These are phyloP conservation scores for Ascochyta koolunga DNA, from an alignment of 2,329 filamentous ascomycete species.

Conservation along the genomic window DNA sequence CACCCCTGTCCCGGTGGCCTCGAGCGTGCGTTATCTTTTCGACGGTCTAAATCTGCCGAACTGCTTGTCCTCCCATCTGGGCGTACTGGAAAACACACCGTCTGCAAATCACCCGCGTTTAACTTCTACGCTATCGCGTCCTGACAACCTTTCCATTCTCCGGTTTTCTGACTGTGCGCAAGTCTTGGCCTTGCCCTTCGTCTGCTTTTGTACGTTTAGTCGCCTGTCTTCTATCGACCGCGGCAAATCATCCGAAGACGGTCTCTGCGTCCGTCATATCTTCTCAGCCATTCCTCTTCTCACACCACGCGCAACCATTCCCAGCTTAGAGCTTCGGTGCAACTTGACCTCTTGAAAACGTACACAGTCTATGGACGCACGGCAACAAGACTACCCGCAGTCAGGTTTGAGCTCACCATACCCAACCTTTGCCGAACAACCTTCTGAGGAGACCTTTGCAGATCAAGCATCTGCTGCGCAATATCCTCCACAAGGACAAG, in stretches of 20 bases:
- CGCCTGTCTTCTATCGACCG: constrained; percentile 41
- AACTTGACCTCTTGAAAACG: constrained; percentile 35
- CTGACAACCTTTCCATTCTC: constrained; percentile 43
- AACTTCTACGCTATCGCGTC: constrained; percentile 53
- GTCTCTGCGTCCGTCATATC: constrained; percentile 54
- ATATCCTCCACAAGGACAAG: constrained; percentile 77
- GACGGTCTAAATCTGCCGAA: constrained; percentile 50
- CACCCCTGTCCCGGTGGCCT: constrained; percentile 38
- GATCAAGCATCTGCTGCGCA: constrained; percentile 94
- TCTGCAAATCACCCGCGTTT: constrained; percentile 58
- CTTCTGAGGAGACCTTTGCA: constrained; percentile 85
- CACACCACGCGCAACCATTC: constrained; percentile 46
- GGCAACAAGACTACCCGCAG: constrained; percentile 59
- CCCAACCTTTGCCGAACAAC: constrained; percentile 61
- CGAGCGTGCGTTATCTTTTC: constrained; percentile 47
- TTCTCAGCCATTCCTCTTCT: constrained; percentile 54
- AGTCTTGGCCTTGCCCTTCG: constrained; percentile 37
- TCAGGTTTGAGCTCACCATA: constrained; percentile 63
- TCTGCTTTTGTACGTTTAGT: constrained; percentile 36
- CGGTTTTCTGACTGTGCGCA: constrained; percentile 45
- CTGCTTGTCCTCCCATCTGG: constrained; percentile 45
- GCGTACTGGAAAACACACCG: constrained; percentile 47
- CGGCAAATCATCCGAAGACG: constrained; percentile 48
- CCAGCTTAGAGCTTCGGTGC: constrained; percentile 48
- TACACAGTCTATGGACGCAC: constrained; percentile 60